phyloP scores from a whole-genome alignment of 192 early-diverging fungal species.

The Backusella mclennaniae region DNA sequence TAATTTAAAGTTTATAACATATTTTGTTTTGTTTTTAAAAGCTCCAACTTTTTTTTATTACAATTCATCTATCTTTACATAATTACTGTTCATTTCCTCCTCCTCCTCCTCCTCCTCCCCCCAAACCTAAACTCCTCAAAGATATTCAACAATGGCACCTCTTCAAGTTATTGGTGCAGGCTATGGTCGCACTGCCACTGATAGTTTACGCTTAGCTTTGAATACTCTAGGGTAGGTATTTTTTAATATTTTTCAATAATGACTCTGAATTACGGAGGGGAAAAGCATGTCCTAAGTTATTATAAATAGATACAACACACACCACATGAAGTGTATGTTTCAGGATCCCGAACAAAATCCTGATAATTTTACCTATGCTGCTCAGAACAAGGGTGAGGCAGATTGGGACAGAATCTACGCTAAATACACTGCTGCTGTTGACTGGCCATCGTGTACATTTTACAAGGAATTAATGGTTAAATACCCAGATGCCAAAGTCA shows the following conservation, averaged over 20 bases:
- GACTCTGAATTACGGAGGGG: not conserved
- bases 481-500: constrained; percentile 28
- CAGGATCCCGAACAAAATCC: not conserved
- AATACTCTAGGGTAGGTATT: constrained; percentile 10
- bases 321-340: not conserved
- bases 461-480: too few relatives aligned
- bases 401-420: constrained; percentile 20
- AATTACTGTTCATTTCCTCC: not conserved
- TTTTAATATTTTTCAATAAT: too few relatives aligned
- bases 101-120: too few relatives aligned
- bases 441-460: constrained; percentile 16
- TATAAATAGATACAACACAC: not conserved
- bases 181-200: constrained; percentile 25
- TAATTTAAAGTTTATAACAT: not conserved
- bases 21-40: not conserved
- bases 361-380: not conserved
- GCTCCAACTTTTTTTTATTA: not conserved
- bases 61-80: not conserved
- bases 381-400: not conserved
- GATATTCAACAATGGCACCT: constrained; percentile 6
- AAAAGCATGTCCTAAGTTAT: not conserved
- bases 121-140: not conserved
- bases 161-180: constrained; percentile 24
- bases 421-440: constrained; percentile 18
- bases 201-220: constrained; percentile 19